Evolutionary conservation across 139 green algal genomes (phyloP).

Genomic region (Chlorella sp.): DNA sequence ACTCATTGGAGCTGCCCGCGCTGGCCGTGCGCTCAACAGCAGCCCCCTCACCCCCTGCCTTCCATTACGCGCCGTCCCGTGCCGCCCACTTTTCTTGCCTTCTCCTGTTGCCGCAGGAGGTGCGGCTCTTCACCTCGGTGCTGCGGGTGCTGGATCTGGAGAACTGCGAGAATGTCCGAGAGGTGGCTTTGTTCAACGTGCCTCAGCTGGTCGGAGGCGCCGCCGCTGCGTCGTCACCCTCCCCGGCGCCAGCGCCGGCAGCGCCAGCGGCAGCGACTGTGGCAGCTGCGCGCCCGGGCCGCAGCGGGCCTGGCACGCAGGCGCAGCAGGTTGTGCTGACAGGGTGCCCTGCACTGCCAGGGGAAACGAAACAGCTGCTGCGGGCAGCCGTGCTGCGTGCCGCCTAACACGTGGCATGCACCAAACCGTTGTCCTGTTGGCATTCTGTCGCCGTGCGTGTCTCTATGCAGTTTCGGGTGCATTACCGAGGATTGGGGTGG

Average conservation of each 20-base stretch:
- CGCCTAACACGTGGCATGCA: too few relatives aligned
- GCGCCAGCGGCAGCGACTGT: neutral
- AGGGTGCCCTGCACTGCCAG: neutral
- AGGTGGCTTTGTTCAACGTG: too few relatives aligned
- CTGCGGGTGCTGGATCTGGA: constrained; percentile 8
- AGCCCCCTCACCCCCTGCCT: neutral
- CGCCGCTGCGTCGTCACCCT: neutral
- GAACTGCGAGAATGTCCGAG: constrained; percentile 15
- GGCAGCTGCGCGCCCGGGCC: neutral
- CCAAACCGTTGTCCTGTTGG: too few relatives aligned
- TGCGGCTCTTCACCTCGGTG: constrained; percentile 6
- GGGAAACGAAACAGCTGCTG: neutral
- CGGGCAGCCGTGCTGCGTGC: constrained; percentile 1
- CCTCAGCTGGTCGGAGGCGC: constrained; percentile 5
- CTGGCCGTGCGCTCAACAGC: neutral
- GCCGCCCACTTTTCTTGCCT: too few relatives aligned
- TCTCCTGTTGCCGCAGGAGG: neutral
- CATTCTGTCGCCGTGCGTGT: too few relatives aligned
- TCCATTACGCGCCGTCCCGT: too few relatives aligned
- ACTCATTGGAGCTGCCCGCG: neutral
- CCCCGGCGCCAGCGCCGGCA: neutral
- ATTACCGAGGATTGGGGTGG: too few relatives aligned
- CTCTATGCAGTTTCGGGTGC: too few relatives aligned
- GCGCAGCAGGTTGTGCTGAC: constrained; percentile 7
- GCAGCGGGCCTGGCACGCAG: neutral